A percentile compares a stretch with the other conserved stretches of the same genome.
Evolutionary conservation across 2,329 filamentous ascomycete genomes (phyloP).

Genomic region (Microsporum ferrugineum): DNA sequence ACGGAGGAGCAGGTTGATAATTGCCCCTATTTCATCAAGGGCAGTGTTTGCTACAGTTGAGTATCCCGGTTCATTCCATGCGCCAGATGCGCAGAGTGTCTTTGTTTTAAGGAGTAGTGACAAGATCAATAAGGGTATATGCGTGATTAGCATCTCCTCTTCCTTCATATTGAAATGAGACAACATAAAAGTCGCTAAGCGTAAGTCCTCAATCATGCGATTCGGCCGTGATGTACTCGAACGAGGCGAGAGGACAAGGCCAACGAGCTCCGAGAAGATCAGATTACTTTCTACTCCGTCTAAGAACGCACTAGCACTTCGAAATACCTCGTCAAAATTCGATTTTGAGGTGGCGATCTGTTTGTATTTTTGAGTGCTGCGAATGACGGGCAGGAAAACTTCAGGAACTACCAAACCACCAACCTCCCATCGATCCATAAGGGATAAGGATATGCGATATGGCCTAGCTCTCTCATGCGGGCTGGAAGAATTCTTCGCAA

Average conservation of each 20-base stretch:
- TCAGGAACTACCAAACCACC: constrained; percentile 79
- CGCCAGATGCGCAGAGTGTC: constrained; percentile 18
- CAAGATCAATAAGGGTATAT: constrained; percentile 67
- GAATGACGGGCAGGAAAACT: constrained; percentile 75
- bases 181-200: constrained; percentile 69
- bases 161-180: constrained; percentile 84
- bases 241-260: constrained; percentile 47
- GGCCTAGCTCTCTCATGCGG: constrained; percentile 65
- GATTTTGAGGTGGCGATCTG: constrained; percentile 50
- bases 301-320: constrained; percentile 91
- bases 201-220: constrained; percentile 50
- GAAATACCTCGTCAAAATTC: constrained; percentile 74
- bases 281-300: constrained; percentile 90
- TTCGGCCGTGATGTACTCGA: constrained; percentile 41
- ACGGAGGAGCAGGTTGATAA: constrained; percentile 49
- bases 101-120: constrained; percentile 45
- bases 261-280: constrained; percentile 74
- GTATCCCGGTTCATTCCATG: constrained; percentile 13
- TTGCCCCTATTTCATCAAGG: constrained; percentile 26
- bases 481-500: constrained; percentile 45
- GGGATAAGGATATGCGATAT: constrained; percentile 80
- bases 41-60: constrained; percentile 15
- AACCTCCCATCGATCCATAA: constrained; percentile 98
- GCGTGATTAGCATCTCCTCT: constrained; percentile 84
- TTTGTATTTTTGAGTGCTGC: constrained; percentile 67